phyloP scores from a whole-genome alignment of 768 basidiomycete species.

The Lactifluus volemus region DNA sequence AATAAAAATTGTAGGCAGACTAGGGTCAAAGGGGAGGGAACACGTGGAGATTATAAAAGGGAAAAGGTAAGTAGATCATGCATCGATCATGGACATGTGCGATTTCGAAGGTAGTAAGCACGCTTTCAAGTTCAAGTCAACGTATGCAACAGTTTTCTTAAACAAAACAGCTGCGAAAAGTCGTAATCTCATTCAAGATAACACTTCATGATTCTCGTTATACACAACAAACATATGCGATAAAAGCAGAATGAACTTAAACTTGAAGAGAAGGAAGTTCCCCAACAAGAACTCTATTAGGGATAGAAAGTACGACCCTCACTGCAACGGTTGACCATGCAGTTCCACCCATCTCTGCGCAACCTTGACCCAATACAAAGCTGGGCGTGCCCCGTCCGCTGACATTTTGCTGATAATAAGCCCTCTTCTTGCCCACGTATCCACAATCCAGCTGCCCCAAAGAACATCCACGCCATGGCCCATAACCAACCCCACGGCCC shows the following conservation, averaged over 20 bases:
- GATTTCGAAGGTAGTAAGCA: too few species aligned
- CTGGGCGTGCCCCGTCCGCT: conserved; percentile 3
- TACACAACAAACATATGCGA: not conserved
- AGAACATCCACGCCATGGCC: conserved; percentile 12
- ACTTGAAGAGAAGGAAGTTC: not conserved
- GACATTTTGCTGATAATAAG: conserved; percentile 16
- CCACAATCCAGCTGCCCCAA: conserved; percentile 15
- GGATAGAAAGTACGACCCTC: not conserved
- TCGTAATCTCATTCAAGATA: not conserved
- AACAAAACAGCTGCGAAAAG: not conserved
- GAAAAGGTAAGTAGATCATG: too few species aligned
- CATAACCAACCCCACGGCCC: conserved; percentile 16
- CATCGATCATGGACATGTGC: too few species aligned
- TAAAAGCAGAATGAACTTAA: not conserved
- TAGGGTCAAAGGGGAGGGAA: too few species aligned
- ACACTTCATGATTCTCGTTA: not conserved
- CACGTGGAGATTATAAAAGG: too few species aligned
- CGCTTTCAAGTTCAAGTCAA: too few species aligned
- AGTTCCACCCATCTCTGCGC: conserved; percentile 16
- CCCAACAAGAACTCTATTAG: too few species aligned
- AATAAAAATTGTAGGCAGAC: too few species aligned
- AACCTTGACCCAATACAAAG: conserved; percentile 16
- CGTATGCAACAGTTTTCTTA: not conserved
- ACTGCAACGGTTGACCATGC: conserved; percentile 11
- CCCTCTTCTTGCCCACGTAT: conserved; percentile 16